Evolutionary conservation across 169 alveolate genomes (phyloP), one percentile per base, ranked within the genome.

Genomic region (Cryptosporidium tyzzeri): DNA sequence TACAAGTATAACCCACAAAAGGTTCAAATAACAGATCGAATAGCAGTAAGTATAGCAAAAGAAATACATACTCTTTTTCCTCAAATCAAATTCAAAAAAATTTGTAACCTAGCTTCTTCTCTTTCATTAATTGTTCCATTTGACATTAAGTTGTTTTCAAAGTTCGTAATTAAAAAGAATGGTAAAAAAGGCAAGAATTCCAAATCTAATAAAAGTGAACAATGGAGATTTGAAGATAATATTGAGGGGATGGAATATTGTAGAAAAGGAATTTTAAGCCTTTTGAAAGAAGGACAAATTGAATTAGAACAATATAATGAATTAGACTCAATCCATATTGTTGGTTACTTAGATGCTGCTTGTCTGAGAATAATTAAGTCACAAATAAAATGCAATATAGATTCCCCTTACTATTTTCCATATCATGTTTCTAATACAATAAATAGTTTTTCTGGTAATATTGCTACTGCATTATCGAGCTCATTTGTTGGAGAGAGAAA

Each of bases 11-110:
- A 31, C 18, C 33, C 71, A 31, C 61, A 41, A 37, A 50, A 21
- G n/a, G 59, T 23, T 21, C 89, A 65, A 41, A 41, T 37, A 23
- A 58, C 29, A 21, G 89, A 80, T 45, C 35, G 62, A 26, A 4
- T 80, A n/a, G 89, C 89, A 7, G 31, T 62, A 37, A 80, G 16
- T 39, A 62, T 80, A 7, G 89, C 89, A 10, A 80, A 80, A 65
- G 89, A 62, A 26, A 35, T 80, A 14, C 89, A 80, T 62, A 33
- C 41, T 6, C n/a, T 59, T 26, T 31, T 65, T 29, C 89, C 89
- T 35, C 14, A 39, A 7, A 39, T 80, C 3, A 80, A 65, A 26
- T 80, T 80, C 39, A 59, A 69, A 33, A 44, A 65, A 0, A 80
- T 80, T 18, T 80, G 89, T 41, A 69, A 41, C 0, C 29, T 80